Percentiles rank a stretch among this genome's conserved stretches.
phyloP scores from a whole-genome alignment of 1,139 yeast species.

The Ogataea hybrid region DNA sequence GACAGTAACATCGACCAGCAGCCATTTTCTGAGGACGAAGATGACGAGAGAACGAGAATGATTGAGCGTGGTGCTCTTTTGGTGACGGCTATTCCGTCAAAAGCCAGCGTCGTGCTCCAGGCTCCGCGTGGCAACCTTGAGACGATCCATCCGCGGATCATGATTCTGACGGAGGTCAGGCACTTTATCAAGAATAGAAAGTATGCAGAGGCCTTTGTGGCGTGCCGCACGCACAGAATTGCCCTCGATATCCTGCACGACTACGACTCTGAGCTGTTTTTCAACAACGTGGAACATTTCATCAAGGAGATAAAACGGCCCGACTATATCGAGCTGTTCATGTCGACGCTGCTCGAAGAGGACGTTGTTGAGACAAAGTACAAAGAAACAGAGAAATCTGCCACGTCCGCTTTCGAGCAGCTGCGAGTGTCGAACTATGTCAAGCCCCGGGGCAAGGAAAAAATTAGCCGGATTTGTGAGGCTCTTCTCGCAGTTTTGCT shows the following conservation, averaged over 20 bases:
- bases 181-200: conserved; percentile 54
- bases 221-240: conserved; percentile 89
- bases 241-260: conserved; percentile 89
- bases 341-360: conserved; percentile 83
- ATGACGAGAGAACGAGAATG: conserved; percentile 83
- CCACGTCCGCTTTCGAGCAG: neutral
- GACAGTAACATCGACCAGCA: conserved; percentile 21
- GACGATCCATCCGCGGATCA: conserved; percentile 87
- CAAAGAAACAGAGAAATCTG: conserved; percentile 53
- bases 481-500: conserved; percentile 59
- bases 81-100: conserved; percentile 79
- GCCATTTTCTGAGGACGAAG: conserved; percentile 25
- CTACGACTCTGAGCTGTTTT: conserved; percentile 71
- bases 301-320: conserved; percentile 67
- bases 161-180: conserved; percentile 85
- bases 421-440: conserved; percentile 6
- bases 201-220: conserved; percentile 70
- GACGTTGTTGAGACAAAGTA: conserved; percentile 85
- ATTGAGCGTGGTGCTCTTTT: conserved; percentile 89
- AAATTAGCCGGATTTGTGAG: conserved; percentile 77
- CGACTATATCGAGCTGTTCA: conserved; percentile 81
- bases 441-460: conserved; percentile 40
- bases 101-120: conserved; percentile 79
- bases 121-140: conserved; percentile 97
- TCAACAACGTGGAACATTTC: conserved; percentile 62